Evolutionary conservation across 805 yeast genomes (phyloP), one percentile per base, ranked within the genome.

Genomic region (Hemisphaericaspora nanyangensis): DNA sequence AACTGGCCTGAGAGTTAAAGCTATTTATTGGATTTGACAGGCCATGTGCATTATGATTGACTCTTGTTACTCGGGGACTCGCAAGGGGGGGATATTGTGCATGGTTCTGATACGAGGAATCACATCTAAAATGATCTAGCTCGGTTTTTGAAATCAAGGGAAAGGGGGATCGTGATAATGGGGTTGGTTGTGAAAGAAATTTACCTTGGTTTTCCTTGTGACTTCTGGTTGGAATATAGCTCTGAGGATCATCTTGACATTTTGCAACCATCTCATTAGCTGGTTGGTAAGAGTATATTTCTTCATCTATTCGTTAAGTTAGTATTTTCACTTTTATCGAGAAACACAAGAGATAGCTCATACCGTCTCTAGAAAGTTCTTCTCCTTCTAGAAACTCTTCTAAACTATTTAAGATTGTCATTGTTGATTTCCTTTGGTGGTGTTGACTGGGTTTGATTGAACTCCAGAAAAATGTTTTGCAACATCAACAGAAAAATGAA

Each of bases 401-500:
- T 38, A 38, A 25, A 16, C 37, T 38, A 6, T 33, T 33, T 11
- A 38, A 19, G 25, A 38, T 31, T 24, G 41, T 31, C 41, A 38
- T 38, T 20, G 30, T 22, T 3, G 26, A 8, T 22, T 20, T 3
- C 11, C 8, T 22, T n/a, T n/a, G n/a, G n/a, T n/a, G n/a, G n/a
- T n/a, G n/a, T n/a, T n/a, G n/a, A n/a, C n/a, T n/a, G n/a, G 26
- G 26, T 22, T 12, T 22, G 26, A 8, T 8, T 8, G 11, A 22
- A 5, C 26, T 22, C n/a, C n/a, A n/a, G n/a, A n/a, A n/a, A n/a
- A 22, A 38, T 20, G 11, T 20, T 26, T 38, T 38, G 40, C 40
- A 37, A 37, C 40, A 22, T 8, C 26, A 22, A 8, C 26, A 22
- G 26, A 22, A 22, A 22, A 22, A 3, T n/a, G n/a, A n/a, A n/a